These are phyloP conservation scores for Isoetes engelmannii DNA, from an alignment of 83 land plant species.

Conservation along the genomic window DNA sequence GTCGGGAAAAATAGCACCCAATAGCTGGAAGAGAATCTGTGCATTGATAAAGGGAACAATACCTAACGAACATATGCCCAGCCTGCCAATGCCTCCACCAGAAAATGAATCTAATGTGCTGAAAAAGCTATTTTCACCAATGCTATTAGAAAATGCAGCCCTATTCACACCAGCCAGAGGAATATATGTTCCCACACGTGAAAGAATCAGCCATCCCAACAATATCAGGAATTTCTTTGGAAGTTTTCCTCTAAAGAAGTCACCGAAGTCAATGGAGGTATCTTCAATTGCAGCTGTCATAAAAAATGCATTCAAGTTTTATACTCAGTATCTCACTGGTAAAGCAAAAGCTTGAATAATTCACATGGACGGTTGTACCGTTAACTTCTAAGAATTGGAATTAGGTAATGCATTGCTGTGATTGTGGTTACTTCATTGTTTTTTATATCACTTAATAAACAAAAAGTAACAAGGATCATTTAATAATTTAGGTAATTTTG, in stretches of 20 bases:
- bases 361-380: too few relatives aligned
- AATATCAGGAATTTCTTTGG: constrained; percentile 90
- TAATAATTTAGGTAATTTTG: too few relatives aligned
- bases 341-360: too few relatives aligned
- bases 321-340: too few relatives aligned
- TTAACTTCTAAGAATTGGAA: too few relatives aligned
- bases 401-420: too few relatives aligned
- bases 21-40: constrained; percentile 94
- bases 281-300: constrained; percentile 92
- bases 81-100: constrained; percentile 97
- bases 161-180: constrained; percentile 97
- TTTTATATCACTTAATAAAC: too few relatives aligned
- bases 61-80: constrained; percentile 92
- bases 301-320: too few relatives aligned
- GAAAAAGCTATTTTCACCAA: constrained; percentile 82
- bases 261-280: constrained; percentile 86
- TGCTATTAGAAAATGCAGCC: constrained; percentile 78
- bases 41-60: constrained; percentile 99
- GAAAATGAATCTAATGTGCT: constrained; percentile 96
- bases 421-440: too few relatives aligned
- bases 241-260: constrained; percentile 94
- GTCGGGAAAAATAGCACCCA: constrained; percentile 85
- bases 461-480: too few relatives aligned
- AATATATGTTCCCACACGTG: constrained; percentile 87
- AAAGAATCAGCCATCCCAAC: constrained; percentile 77